These are phyloP conservation scores for Coemansia sp. DNA, from an alignment of 192 early-diverging fungal species.

Conservation along the genomic window DNA sequence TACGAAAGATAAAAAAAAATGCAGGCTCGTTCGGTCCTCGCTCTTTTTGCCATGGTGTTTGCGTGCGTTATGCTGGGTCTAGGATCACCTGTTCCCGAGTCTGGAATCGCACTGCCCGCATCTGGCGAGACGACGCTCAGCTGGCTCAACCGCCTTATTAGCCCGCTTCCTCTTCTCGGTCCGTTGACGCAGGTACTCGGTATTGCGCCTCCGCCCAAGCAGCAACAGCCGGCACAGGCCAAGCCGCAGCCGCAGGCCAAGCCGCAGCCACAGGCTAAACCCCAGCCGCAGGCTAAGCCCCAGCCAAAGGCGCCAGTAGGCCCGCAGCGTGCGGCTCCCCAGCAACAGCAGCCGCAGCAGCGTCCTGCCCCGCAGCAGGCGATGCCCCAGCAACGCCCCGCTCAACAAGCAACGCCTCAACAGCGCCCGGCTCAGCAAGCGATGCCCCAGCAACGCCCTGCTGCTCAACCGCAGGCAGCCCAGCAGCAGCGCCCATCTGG, in stretches of 20 bases:
- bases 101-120: constrained; percentile 43
- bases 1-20: constrained; percentile 11
- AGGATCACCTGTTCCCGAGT: constrained; percentile 29
- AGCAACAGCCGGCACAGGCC: constrained; percentile 13
- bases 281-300: constrained; percentile 11
- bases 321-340: constrained; percentile 4
- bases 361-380: constrained; percentile 3
- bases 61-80: constrained; percentile 22
- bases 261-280: constrained; percentile 24
- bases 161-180: constrained; percentile 36
- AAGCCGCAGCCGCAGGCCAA: constrained; percentile 4
- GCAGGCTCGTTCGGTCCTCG: constrained; percentile 25
- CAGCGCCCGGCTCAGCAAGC: constrained; percentile 17
- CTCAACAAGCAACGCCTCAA: constrained; percentile 8
- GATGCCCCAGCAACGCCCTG: neutral
- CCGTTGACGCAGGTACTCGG: constrained; percentile 36
- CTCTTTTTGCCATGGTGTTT: constrained; percentile 17
- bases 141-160: constrained; percentile 45
- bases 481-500: constrained; percentile 18
- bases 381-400: neutral
- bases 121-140: constrained; percentile 32
- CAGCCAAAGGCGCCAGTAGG: constrained; percentile 1
- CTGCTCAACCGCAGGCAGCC: neutral
- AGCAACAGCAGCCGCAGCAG: constrained; percentile 14
- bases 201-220: constrained; percentile 20